Conservation (phyloP, 2,329 filamentous ascomycete species). For the Pseudogymnoascus sp. region DNA sequence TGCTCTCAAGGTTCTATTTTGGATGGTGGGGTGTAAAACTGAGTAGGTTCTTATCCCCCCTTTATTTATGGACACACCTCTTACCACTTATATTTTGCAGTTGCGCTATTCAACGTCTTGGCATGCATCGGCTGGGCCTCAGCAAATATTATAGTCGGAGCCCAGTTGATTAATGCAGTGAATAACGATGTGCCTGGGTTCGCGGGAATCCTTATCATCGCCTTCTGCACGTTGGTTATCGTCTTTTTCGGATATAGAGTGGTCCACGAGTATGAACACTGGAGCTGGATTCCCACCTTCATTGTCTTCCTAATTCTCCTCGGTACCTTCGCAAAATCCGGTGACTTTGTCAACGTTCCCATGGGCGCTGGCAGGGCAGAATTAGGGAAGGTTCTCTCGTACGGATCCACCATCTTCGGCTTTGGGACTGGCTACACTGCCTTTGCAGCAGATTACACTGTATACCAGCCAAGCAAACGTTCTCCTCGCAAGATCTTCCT, state of each 20-base stretch:
- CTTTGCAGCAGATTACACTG: conserved; percentile 72
- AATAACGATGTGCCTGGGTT: conserved; percentile 62
- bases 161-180: conserved; percentile 68
- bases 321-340: conserved; percentile 60
- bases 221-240: conserved; percentile 58
- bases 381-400: conserved; percentile 55
- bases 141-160: conserved; percentile 73
- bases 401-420: conserved; percentile 59
- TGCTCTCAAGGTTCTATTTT: conserved; percentile 71
- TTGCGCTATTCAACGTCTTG: conserved; percentile 64
- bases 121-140: conserved; percentile 69
- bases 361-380: conserved; percentile 53
- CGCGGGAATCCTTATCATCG: conserved; percentile 69
- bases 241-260: conserved; percentile 71
- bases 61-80: neutral
- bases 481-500: conserved; percentile 57
- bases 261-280: conserved; percentile 72
- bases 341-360: conserved; percentile 54
- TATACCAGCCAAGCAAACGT: conserved; percentile 63
- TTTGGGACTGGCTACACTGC: conserved; percentile 68
- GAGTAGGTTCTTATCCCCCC: conserved; percentile 34
- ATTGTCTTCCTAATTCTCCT: conserved; percentile 68
- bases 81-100: conserved; percentile 28
- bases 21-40: conserved; percentile 65
- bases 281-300: conserved; percentile 64